Evolutionary conservation across 768 basidiomycete genomes (phyloP), one percentile per base, ranked within the genome.

Genomic region (Russula sp.): DNA sequence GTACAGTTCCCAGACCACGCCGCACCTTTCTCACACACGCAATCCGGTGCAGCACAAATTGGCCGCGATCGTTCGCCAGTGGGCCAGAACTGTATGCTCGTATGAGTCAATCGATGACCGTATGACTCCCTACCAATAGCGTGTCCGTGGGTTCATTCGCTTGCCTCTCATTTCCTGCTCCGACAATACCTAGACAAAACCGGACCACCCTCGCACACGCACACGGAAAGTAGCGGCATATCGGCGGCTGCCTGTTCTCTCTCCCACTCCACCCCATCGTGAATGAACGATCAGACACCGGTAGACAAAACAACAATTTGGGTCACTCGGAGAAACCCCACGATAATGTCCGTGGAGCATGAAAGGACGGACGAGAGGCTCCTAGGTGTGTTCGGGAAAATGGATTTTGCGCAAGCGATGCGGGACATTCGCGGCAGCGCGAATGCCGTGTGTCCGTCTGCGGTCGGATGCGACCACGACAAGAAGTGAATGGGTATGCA

Each of bases 281-380:
- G 18, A 26, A 51, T 28, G 49, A 57, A 57, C 40, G n/a, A 46
- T 46, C 42, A 44, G 20, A 18, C 18, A 20, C 16, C 34, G 34
- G 11, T 11, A 34, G 14, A 44, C 24, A 40, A 30, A 16, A 53
- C 30, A 52, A 42, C 20, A 30, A 14, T 13, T 6, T 38, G 13
- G 40, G n/a, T 42, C 16, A 26, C 3, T 36, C 50, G 57, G 62
- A 51, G 48, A 58, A 46, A 58, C 62, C 50, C 50, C 50, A 42
- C 57, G 38, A 60, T n/a, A 2, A 51, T 57, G 48, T 63, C 62
- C 62, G 56, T 40, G 40, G n/a, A 49, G 48, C n/a, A n/a, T 40
- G 50, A 52, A 20, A 13, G 32, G 24, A 28, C 13, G 10, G 26
- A 22, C 1, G 3, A 16, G 36, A 24, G 32, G 46, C 18, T n/a